Conservation (phyloP, 805 yeast species). For the Candida caryicola region DNA sequence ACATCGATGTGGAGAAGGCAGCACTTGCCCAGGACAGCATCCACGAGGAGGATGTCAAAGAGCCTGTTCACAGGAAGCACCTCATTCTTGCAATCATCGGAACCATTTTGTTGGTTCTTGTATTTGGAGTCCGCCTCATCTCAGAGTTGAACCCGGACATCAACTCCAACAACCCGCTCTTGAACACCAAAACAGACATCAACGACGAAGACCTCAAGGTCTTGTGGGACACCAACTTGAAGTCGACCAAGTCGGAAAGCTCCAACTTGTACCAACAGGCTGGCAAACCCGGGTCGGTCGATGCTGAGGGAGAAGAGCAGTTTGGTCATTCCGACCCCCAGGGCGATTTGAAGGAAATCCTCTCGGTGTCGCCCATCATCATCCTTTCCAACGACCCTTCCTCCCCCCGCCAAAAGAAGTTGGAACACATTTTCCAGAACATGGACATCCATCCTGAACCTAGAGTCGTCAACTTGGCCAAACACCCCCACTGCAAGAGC, state of each 20-base stretch:
- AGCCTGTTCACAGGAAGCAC: not conserved
- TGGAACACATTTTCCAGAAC: constrained; percentile 18
- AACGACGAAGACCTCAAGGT: constrained; percentile 1
- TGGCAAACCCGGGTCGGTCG: not conserved
- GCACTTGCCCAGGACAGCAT: constrained; percentile 2
- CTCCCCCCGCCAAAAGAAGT: constrained; percentile 9
- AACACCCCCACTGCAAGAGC: constrained; percentile 29
- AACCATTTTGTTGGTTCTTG: not conserved
- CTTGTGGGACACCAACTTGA: constrained; percentile 1
- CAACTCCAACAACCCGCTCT: constrained; percentile 4
- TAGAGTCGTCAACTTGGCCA: constrained; percentile 25
- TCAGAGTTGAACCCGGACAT: not conserved
- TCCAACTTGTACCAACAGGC: not conserved
- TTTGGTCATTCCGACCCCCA: constrained; percentile 7
- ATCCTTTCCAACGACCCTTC: constrained; percentile 24
- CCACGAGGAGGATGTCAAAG: not conserved
- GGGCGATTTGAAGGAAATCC: constrained; percentile 30
- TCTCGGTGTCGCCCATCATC: constrained; percentile 28
- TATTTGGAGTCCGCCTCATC: not conserved
- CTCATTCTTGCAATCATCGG: not conserved
- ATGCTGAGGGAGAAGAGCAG: not conserved
- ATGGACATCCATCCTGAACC: constrained; percentile 34
- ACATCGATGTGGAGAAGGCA: constrained; percentile 9
- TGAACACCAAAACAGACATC: constrained; percentile 2
- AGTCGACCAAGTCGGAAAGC: no score